Conservation (phyloP, 2,329 filamentous ascomycete genomes). For the Claviceps spartinae region DNA sequence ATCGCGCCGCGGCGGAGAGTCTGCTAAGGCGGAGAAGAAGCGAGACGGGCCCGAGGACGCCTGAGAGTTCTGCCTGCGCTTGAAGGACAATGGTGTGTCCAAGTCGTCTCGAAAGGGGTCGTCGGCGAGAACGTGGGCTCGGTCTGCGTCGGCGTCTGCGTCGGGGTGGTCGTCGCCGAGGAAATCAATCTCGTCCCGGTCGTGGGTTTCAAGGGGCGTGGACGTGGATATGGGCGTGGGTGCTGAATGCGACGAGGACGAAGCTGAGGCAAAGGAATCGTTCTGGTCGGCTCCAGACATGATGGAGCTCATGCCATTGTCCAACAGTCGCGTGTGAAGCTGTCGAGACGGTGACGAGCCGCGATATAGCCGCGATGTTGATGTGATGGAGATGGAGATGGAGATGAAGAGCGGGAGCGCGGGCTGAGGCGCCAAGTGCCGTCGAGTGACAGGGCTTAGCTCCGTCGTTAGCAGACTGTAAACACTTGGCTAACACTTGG, state of each 20-base stretch:
- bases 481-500: no score
- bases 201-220: conserved; percentile 19
- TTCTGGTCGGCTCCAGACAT: conserved; percentile 26
- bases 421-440: no score
- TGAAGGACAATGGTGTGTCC: conserved; percentile 50
- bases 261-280: conserved; percentile 14
- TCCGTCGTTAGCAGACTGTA: no score
- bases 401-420: no score
- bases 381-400: no score
- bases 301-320: conserved; percentile 26
- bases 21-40: conserved; percentile 34
- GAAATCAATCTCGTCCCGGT: conserved; percentile 34
- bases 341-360: background rate
- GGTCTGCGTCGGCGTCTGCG: conserved; percentile 11
- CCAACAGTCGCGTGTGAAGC: conserved; percentile 1
- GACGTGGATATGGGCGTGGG: conserved; percentile 13
- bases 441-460: no score
- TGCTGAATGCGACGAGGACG: conserved; percentile 17
- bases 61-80: conserved; percentile 48
- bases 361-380: background rate
- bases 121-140: conserved; percentile 20
- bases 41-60: conserved; percentile 32
- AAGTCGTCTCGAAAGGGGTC: conserved; percentile 41
- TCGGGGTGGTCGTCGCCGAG: conserved; percentile 13
- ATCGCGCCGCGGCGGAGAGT: conserved; percentile 9